Percentiles rank a stretch among this genome's conserved stretches.
These are phyloP conservation scores for Lichtheimia ornata DNA, from an alignment of 371 early-diverging fungal species.

Conservation along the genomic window DNA sequence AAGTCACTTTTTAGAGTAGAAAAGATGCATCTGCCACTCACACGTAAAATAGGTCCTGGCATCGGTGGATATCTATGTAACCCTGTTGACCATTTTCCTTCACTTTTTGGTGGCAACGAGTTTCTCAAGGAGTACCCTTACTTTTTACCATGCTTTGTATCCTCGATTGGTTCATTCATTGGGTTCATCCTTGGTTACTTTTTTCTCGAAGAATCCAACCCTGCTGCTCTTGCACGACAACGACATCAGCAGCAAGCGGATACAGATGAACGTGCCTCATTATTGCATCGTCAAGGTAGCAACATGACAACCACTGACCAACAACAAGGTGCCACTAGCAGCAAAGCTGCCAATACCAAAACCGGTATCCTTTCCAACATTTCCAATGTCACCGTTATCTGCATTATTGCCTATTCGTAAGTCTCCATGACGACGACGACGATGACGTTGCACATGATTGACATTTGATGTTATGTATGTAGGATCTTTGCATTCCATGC, in stretches of 20 bases:
- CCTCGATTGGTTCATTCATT: conserved; percentile 61
- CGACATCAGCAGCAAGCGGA: neutral
- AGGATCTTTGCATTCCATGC: conserved; percentile 65
- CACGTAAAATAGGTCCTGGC: conserved; percentile 51
- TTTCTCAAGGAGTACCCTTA: conserved; percentile 80
- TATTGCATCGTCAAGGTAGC: neutral
- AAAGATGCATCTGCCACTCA: conserved; percentile 7
- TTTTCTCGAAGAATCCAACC: conserved; percentile 76
- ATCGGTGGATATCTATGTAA: conserved; percentile 81
- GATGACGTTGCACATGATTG: neutral
- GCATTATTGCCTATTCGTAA: conserved; percentile 47
- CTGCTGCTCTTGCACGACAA: conserved; percentile 21
- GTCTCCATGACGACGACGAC: conserved; percentile 1
- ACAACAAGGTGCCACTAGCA: too few species aligned
- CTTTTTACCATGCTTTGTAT: conserved; percentile 83
- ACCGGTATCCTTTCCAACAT: conserved; percentile 8
- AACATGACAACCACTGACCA: conserved; percentile 1
- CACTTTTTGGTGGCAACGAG: conserved; percentile 61
- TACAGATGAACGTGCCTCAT: too few species aligned
- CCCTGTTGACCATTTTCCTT: conserved; percentile 73
- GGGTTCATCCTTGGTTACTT: conserved; percentile 72
- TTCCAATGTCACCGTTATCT: conserved; percentile 26
- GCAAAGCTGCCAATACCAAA: neutral
- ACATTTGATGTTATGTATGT: neutral
- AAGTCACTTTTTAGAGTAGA: neutral